Conservation (phyloP, 2,329 filamentous ascomycete species). For the Cladosporium austrohemisphaericum region DNA sequence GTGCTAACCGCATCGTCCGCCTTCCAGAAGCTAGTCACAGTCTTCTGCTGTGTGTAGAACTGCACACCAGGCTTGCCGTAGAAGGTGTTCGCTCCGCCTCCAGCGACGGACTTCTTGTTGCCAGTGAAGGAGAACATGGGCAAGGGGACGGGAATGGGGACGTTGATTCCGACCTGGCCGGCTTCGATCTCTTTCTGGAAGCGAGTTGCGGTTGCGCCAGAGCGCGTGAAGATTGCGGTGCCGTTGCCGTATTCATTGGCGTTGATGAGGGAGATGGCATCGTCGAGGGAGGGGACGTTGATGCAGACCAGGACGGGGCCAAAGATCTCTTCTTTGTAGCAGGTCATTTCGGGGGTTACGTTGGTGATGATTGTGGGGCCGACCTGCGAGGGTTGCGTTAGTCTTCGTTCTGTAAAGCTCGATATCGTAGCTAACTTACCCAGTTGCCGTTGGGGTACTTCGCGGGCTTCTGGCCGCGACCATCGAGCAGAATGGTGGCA, state of each 20-base stretch:
- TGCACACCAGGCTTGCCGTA: slow-evolving; percentile 89
- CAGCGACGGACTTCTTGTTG: slow-evolving; percentile 83
- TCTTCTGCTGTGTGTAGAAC: slow-evolving; percentile 98
- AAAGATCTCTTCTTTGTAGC: slow-evolving; percentile 83
- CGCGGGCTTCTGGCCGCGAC: slow-evolving; percentile 66
- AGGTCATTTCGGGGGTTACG: slow-evolving; percentile 75
- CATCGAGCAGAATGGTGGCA: slow-evolving; percentile 77
- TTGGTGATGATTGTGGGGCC: slow-evolving; percentile 79
- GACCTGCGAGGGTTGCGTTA: slow-evolving; percentile 46
- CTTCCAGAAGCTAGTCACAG: slow-evolving; percentile 88
- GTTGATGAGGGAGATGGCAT: slow-evolving; percentile 79
- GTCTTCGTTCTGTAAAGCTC: slow-evolving; percentile 3
- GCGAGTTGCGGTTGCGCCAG: slow-evolving; percentile 69
- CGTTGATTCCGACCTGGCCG: slow-evolving; percentile 82
- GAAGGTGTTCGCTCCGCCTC: slow-evolving; percentile 88
- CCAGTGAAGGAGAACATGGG: slow-evolving; percentile 48
- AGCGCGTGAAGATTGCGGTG: slow-evolving; percentile 77
- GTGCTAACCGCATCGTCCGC: slow-evolving; percentile 77
- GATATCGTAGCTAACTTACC: slow-evolving; percentile 45
- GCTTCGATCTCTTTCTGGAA: slow-evolving; percentile 81
- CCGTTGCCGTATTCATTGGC: slow-evolving; percentile 84
- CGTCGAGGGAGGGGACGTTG: slow-evolving; percentile 72
- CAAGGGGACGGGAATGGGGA: slow-evolving; percentile 64
- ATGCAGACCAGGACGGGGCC: slow-evolving; percentile 80
- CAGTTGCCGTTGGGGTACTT: slow-evolving; percentile 85